Percentiles rank a stretch among this genome's conserved stretches.
phyloP scores from a whole-genome alignment of 192 early-diverging fungal genomes.

The Coemansia sp. region DNA sequence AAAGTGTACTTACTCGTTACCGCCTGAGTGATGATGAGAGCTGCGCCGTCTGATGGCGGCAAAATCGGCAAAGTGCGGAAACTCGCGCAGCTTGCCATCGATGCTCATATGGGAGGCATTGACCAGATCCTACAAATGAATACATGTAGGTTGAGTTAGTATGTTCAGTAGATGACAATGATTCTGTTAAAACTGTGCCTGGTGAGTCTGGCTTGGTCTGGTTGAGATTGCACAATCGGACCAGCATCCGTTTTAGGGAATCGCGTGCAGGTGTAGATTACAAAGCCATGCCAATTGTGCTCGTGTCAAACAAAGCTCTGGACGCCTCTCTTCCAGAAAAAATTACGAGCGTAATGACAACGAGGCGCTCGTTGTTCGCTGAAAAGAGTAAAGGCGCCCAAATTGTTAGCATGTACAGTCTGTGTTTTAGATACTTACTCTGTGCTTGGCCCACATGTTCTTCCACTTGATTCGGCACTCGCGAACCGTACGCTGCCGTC shows the following conservation, averaged over 20 bases:
- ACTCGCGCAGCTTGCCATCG: constrained; percentile 53
- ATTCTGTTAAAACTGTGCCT: background rate
- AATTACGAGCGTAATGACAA: background rate
- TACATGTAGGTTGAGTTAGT: no score
- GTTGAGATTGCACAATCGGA: background rate
- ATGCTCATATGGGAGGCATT: constrained; percentile 49
- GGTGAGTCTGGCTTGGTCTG: background rate
- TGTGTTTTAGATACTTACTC: constrained; percentile 28
- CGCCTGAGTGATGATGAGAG: constrained; percentile 11
- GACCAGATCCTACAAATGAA: constrained; percentile 38
- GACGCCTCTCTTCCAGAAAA: constrained; percentile 6
- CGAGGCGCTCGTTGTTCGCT: no score
- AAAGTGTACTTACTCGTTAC: constrained; percentile 39
- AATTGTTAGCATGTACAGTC: background rate
- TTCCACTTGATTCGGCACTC: constrained; percentile 56
- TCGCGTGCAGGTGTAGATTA: constrained; percentile 4
- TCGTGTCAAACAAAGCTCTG: constrained; percentile 1
- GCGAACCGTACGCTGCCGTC: constrained; percentile 45
- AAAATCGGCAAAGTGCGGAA: constrained; percentile 47
- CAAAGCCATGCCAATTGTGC: constrained; percentile 1
- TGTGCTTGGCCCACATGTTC: constrained; percentile 56
- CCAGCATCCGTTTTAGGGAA: constrained; percentile 4
- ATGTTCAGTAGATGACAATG: background rate
- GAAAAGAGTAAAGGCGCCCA: no score
- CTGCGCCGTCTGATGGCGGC: constrained; percentile 40